Conservation (phyloP, 441 rosid genomes). For the Croton setiger region DNA sequence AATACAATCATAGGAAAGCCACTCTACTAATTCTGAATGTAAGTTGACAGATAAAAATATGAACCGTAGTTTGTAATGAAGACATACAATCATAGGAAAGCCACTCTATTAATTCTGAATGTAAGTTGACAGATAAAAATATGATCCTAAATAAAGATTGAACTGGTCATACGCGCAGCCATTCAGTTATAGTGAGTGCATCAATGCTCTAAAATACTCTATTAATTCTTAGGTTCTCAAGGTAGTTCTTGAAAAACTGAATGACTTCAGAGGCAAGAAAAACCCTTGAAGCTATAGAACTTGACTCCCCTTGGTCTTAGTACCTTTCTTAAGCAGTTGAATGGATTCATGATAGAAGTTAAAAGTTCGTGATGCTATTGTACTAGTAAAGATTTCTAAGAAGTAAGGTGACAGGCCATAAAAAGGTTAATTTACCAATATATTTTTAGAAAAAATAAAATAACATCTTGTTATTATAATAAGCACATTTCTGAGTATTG, state of each 20-base stretch:
- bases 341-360: not conserved
- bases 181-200: not conserved
- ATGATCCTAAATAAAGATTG: not conserved
- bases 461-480: not conserved
- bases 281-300: not conserved
- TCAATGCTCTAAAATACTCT: too few species aligned
- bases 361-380: not conserved
- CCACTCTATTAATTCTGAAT: slow-evolving; percentile 1
- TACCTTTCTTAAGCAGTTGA: not conserved
- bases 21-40: slow-evolving; percentile 1
- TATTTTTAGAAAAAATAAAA: not conserved
- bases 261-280: not conserved
- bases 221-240: not conserved
- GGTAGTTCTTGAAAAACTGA: not conserved
- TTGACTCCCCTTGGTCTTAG: not conserved
- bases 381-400: not conserved
- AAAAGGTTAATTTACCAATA: not conserved
- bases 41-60: not conserved
- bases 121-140: not conserved
- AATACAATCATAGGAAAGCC: not conserved
- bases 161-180: not conserved
- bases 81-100: not conserved
- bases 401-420: not conserved
- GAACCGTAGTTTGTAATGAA: not conserved
- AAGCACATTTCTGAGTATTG: not conserved